A percentile compares a stretch with the other conserved stretches of the same genome.
Conservation (phyloP, 805 yeast genomes). For the Yueomyces sinensis region DNA sequence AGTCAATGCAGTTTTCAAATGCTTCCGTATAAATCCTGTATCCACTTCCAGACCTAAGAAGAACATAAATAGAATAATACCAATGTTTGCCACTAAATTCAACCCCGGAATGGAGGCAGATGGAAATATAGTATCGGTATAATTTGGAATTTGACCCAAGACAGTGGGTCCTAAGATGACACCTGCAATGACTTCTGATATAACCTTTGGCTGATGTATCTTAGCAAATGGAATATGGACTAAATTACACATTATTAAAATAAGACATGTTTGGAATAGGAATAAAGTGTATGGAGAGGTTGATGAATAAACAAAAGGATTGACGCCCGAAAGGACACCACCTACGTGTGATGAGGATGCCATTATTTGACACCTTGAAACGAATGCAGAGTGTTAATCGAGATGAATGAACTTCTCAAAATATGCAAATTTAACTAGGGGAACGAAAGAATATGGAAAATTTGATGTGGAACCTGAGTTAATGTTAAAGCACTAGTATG, state of each 20-base stretch:
- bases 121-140: slow-evolving; percentile 55
- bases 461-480: no score
- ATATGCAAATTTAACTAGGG: no score
- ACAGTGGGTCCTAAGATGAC: slow-evolving; percentile 65
- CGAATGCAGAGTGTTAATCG: no score
- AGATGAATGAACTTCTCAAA: no score
- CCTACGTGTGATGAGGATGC: slow-evolving; percentile 33
- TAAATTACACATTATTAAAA: slow-evolving; percentile 44
- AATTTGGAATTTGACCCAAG: slow-evolving; percentile 57
- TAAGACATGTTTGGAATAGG: slow-evolving; percentile 53
- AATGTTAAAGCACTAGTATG: no score
- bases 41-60: slow-evolving; percentile 75
- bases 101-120: slow-evolving; percentile 46
- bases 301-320: slow-evolving; percentile 50
- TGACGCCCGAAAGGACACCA: slow-evolving; percentile 59
- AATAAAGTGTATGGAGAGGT: slow-evolving; percentile 55
- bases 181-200: slow-evolving; percentile 72
- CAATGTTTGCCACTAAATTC: slow-evolving; percentile 58
- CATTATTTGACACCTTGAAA: no score
- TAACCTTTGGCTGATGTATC: slow-evolving; percentile 65
- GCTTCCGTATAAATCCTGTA: slow-evolving; percentile 44
- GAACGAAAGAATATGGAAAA: no score
- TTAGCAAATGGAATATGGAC: slow-evolving; percentile 46
- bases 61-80: slow-evolving; percentile 61
- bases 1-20: slow-evolving; percentile 44